Evolutionary conservation across 495 filamentous ascomycete species (phyloP), one percentile per base, ranked within the genome.

Genomic region (Physcia stellaris): DNA sequence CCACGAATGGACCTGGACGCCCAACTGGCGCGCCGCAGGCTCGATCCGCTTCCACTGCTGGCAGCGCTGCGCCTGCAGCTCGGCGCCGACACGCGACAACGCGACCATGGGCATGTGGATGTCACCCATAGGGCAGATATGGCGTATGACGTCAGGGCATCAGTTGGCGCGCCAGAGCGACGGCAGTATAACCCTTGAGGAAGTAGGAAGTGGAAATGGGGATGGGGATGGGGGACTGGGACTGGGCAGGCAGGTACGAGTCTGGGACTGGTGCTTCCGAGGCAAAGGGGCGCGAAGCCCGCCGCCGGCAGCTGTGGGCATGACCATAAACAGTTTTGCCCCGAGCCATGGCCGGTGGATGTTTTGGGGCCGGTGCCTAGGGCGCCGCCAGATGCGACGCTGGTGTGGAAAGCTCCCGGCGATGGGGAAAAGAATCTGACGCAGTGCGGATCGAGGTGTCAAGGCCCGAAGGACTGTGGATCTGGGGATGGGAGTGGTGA

Each of bases 21-120:
- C 22, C 22, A 35, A 45, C 17, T 45, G 39, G 15, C 28, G 39
- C 30, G 36, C 37, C n/a, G 30, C 42, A 9, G 36, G 27, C 13
- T 28, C 24, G 11, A 45, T 45, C 20, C 36, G 37, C 13, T 24
- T 27, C 24, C 35, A 40, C 19, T 45, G 36, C 36, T 45, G 37
- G 36, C 35, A 26, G 20, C 15, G 29, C 7, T 40, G 42, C 26
- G 37, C 42, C 15, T 45, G 42, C 20, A 18, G 3, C 11, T 20
- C 12, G 19, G 19, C 24, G 9, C 37, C 37, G 9, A n/a, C 29
- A 5, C 12, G 10, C 12, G 31, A 39, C 17, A 24, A 35, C 23
- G 4, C 24, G 21, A 39, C 35, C 4, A 32, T 35, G 12, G 12
- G 11, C 18, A 3, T 45, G 16, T 40, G 16, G 42, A 32, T 17